Evolutionary conservation across 495 filamentous ascomycete species (phyloP), one percentile per base, ranked within the genome.

Genomic region (Sordaria brevicollis): DNA sequence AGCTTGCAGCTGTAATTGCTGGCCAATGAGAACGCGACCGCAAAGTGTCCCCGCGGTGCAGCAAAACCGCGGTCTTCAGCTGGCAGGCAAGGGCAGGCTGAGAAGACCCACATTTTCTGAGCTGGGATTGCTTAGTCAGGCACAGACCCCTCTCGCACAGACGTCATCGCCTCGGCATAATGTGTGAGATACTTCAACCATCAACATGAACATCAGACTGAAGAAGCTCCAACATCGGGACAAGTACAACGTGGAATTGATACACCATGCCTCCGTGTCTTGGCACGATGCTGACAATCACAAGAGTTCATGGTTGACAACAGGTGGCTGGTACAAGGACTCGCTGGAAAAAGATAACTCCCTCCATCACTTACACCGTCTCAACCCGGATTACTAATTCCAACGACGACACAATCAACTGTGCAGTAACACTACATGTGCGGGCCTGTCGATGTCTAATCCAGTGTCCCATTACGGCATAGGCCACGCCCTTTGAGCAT

Each of bases 401-500:
- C 4, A 31, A 15, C 3, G 25, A 62, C 11, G 13, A 62, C 21
- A 62, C 25, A 11, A 31, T 13, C 13, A 62, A 15, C 7, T 62
- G 11, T 6, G 49, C 25, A 62, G 49, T 17, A 15, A 25, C 25
- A 57, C 41, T 49, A 9, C 41, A 25, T 9, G 41, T n/a, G 9
- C 19, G 41, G n/a, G 19, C 41, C 41, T 25, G 41, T 25, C 5
- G n/a, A 49, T 49, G 1, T 21, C 8, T 6, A 57, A 15, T 31
- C 13, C 49, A 10, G 31, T 31, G 19, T 25, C 21, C 10, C 10
- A 25, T 5, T 36, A 36, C 35, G 35, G 5, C 35, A 29, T 54
- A 21, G 43, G 25, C 49, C 35, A 33, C 37, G 33, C 67, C 70
- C 67, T 41, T 57, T 39, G 13, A 31, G 49, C 69, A 72, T 72